Evolutionary conservation across 2,329 filamentous ascomycete species (phyloP).

Genomic region (Tolypocladium ovalisporum): DNA sequence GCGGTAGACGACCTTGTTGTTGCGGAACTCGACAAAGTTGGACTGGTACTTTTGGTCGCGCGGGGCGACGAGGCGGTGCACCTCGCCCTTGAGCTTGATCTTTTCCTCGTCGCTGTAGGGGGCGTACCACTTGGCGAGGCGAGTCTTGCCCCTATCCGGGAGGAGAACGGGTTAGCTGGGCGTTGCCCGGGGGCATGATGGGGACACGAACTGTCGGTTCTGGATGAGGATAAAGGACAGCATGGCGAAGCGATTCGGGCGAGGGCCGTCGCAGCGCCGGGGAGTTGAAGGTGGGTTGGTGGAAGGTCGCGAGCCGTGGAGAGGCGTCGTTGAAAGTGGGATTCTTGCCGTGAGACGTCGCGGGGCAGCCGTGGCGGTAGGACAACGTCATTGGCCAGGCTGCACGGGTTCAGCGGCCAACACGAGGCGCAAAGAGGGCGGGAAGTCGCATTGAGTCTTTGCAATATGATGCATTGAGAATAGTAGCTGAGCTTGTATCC

Average conservation of each 20-base stretch:
- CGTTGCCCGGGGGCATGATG: not conserved
- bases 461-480: too few relatives aligned
- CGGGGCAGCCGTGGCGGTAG: not conserved
- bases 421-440: too few relatives aligned
- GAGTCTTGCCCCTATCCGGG: slow-evolving; percentile 75
- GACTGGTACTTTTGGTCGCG: slow-evolving; percentile 99
- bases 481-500: too few relatives aligned
- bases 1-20: slow-evolving; percentile 94
- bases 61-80: slow-evolving; percentile 93
- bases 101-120: slow-evolving; percentile 99
- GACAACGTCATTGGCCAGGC: not conserved
- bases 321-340: not conserved
- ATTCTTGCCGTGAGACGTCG: not conserved
- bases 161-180: slow-evolving; percentile 2
- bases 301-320: not conserved
- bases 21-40: slow-evolving; percentile 95
- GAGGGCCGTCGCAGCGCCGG: not conserved
- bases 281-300: not conserved
- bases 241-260: slow-evolving; percentile 28
- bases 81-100: slow-evolving; percentile 97
- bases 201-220: slow-evolving; percentile 62
- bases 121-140: slow-evolving; percentile 97
- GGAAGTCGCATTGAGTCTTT: too few relatives aligned
- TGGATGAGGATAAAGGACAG: slow-evolving; percentile 86
- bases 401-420: too few relatives aligned